Conservation (phyloP, 192 early-diverging fungal species). For the Thamnidium elegans region DNA sequence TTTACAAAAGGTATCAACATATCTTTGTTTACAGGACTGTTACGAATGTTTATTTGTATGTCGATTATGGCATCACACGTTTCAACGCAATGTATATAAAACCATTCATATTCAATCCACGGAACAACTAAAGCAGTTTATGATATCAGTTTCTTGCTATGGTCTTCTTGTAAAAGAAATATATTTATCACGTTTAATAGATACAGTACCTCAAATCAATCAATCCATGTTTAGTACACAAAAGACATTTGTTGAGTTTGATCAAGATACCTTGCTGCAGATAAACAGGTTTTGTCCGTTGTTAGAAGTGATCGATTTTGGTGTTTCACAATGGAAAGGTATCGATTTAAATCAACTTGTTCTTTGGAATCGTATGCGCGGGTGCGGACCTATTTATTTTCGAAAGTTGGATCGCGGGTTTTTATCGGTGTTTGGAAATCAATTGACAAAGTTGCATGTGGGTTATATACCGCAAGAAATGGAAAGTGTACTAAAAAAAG, state of each 20-base stretch:
- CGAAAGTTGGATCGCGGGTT: not conserved
- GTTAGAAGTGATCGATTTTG: not conserved
- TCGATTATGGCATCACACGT: not conserved
- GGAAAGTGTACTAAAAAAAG: not conserved
- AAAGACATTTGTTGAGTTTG: no score
- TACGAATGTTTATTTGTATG: not conserved
- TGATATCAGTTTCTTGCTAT: no score
- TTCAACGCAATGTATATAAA: not conserved
- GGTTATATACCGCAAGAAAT: not conserved
- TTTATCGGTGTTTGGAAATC: not conserved
- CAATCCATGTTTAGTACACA: no score
- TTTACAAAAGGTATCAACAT: not conserved
- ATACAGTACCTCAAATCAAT: not conserved
- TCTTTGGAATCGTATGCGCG: not conserved
- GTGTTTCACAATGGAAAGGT: not conserved
- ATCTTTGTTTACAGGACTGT: not conserved
- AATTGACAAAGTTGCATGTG: not conserved
- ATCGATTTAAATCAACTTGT: not conserved
- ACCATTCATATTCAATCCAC: not conserved
- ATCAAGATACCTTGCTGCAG: not conserved
- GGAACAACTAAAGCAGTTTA: not conserved
- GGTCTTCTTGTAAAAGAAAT: not conserved
- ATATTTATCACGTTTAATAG: not conserved
- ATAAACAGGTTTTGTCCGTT: not conserved
- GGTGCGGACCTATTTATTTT: not conserved